These are phyloP conservation scores for Castanospermum australe DNA, from an alignment of 306 rosid species.

Conservation along the genomic window DNA sequence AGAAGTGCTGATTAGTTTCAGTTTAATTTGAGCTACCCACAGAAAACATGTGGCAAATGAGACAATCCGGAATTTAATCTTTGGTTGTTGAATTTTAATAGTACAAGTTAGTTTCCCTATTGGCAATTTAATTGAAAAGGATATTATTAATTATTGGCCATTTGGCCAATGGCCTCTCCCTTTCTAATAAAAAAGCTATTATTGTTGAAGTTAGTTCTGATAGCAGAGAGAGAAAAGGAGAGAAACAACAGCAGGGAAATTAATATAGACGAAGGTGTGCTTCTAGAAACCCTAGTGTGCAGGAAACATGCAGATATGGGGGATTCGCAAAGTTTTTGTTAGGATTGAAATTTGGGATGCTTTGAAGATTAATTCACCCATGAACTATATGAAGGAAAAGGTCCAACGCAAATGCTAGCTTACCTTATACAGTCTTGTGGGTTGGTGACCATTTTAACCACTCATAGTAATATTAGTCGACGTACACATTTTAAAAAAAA, in stretches of 20 bases:
- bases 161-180: neutral
- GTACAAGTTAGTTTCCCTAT: neutral
- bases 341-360: constrained; percentile 54
- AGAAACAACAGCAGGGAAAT: neutral
- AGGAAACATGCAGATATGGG: constrained; percentile 15
- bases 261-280: neutral
- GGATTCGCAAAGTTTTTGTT: constrained; percentile 42
- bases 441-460: constrained; percentile 75
- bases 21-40: too few relatives aligned
- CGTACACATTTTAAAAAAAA: neutral
- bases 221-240: neutral
- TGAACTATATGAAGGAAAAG: constrained; percentile 17
- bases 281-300: constrained; percentile 44
- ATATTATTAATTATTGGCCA: neutral
- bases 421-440: constrained; percentile 37
- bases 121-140: neutral
- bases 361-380: constrained; percentile 4
- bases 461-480: constrained; percentile 32
- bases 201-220: neutral
- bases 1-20: too few relatives aligned
- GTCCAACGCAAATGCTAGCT: constrained; percentile 27
- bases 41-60: neutral
- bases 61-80: neutral
- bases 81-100: neutral
- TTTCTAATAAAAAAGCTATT: neutral